A percentile compares a stretch with the other conserved stretches of the same genome.
Conservation (phyloP, 2,329 filamentous ascomycete genomes). For the Albifimbria verrucaria region DNA sequence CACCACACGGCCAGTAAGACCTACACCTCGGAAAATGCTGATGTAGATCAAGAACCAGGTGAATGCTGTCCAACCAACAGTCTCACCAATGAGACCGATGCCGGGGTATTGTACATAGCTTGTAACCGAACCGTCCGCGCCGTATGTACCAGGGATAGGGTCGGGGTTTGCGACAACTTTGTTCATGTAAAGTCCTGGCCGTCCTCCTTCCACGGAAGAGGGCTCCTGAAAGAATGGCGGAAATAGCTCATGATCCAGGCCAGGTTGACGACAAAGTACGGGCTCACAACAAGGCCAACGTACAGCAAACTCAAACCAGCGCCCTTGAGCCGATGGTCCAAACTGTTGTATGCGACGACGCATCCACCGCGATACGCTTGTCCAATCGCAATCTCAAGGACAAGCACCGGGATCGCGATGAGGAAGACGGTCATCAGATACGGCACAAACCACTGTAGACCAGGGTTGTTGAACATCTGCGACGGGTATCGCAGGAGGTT, state of each 20-base stretch:
- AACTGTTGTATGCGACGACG: slow-evolving; percentile 52
- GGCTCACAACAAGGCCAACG: slow-evolving; percentile 51
- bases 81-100: slow-evolving; percentile 48
- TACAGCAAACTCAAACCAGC: slow-evolving; percentile 50
- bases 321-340: slow-evolving; percentile 51
- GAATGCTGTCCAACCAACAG: slow-evolving; percentile 55
- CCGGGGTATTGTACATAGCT: slow-evolving; percentile 45
- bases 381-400: slow-evolving; percentile 66
- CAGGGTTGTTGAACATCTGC: slow-evolving; percentile 57
- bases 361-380: slow-evolving; percentile 57
- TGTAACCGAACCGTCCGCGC: slow-evolving; percentile 33
- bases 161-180: slow-evolving; percentile 47
- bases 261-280: slow-evolving; percentile 55
- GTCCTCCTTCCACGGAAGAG: slow-evolving; percentile 49
- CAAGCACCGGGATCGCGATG: slow-evolving; percentile 50
- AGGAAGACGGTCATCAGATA: slow-evolving; percentile 52
- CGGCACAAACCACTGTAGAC: slow-evolving; percentile 58
- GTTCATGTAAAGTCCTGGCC: slow-evolving; percentile 47
- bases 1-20: slow-evolving; percentile 54
- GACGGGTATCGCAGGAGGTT: slow-evolving; percentile 57
- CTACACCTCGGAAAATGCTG: slow-evolving; percentile 57
- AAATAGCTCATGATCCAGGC: slow-evolving; percentile 60
- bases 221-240: slow-evolving; percentile 50
- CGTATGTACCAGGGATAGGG: slow-evolving; percentile 35
- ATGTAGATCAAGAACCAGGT: slow-evolving; percentile 59